Evolutionary conservation across 352 stramenopile species (phyloP), one percentile per base, ranked within the genome.

Genomic region (Pseudoperonospora humuli): DNA sequence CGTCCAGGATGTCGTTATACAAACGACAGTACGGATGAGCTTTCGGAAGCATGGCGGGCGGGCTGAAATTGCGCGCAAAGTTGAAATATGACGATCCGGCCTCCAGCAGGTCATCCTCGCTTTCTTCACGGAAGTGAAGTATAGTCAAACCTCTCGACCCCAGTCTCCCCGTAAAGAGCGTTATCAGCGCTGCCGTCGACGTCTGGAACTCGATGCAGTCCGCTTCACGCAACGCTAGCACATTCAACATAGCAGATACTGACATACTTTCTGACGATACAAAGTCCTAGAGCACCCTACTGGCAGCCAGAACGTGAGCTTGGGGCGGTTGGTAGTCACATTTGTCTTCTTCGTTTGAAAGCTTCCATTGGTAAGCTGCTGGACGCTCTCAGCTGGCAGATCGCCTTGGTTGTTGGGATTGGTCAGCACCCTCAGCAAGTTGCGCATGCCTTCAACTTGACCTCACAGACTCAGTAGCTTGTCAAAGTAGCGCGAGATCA

Each of bases 1-100:
- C 41, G 17, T 52, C 41, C 0, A 57, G 33, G 11, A 57, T 52
- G 21, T 52, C 50, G 2, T 60, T 38, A 39, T 54, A 50, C n/a
- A 20, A 33, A 1, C 3, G 2, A 7, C 43, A 50, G n/a, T 32
- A 6, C 9, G 33, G 39, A 3, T 26, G 1, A 1, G 31, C 33
- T 15, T 31, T 2, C 4, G 39, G 38, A 7, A 54, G 51, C 0
- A 5, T 14, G 1, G 19, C 43, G 4, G 29, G 35, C 21, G 43
- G 26, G 25, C 44, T 50, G 32, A 60, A 60, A 15, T 60, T 44
- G 26, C 38, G 45, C 0, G 39, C 18, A 18, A 52, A 54, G 29
- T 59, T 54, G 5, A 2, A 8, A n/a, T 54, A 54, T 7, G 17
- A 35, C 2, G 35, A 37, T 0, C 41, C 41, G 11, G 7, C 18